Evolutionary conservation across 2,329 filamentous ascomycete species (phyloP), one percentile per base, ranked within the genome.

Genomic region (Colletotrichum plurivorum): DNA sequence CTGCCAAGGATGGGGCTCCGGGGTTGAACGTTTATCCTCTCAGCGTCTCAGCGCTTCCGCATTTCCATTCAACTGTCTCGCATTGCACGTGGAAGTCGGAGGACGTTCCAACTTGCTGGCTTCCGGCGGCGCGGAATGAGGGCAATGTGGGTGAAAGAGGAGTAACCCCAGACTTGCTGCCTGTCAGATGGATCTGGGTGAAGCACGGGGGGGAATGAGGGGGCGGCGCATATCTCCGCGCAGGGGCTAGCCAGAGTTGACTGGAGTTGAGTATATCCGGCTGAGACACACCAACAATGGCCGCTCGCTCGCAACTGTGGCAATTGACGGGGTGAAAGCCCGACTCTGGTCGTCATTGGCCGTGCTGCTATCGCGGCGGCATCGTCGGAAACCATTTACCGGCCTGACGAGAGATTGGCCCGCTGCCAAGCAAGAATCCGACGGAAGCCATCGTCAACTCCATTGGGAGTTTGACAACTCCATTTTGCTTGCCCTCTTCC

Each of bases 21-120:
- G 67, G 67, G 62, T 46, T 67, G 67, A 69, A 69, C 27, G 5
- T 69, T 69, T 69, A 69, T 69, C 67, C 67, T 56, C n/a, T 56
- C 10, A 61, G 55, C 62, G 36, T 56, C n/a, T 56, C 10, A 61
- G 55, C 62, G 36, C 20, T 25, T 20, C 25, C n/a, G 43, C 52
- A 61, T 66, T 66, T 51, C 25, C 49, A 41, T 57, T 61, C 45
- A 22, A 25, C 55, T 52, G 43, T 61, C 36, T 66, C 43, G 22
- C 66, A 60, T 66, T 56, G 55, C 67, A 69, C 55, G 62, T 69
- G 62, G 67, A 31, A 56, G 18, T 22, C 25, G 56, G 39, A 22
- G 31, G 39, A 36, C 18, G 1, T 53, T 18, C 62, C 62, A 66
- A 52, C 55, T 66, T 18, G 13, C 54, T 39, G 62, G 41, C 18